phyloP scores from a whole-genome alignment of 495 filamentous ascomycete species.

The Penicillium crystallinum region DNA sequence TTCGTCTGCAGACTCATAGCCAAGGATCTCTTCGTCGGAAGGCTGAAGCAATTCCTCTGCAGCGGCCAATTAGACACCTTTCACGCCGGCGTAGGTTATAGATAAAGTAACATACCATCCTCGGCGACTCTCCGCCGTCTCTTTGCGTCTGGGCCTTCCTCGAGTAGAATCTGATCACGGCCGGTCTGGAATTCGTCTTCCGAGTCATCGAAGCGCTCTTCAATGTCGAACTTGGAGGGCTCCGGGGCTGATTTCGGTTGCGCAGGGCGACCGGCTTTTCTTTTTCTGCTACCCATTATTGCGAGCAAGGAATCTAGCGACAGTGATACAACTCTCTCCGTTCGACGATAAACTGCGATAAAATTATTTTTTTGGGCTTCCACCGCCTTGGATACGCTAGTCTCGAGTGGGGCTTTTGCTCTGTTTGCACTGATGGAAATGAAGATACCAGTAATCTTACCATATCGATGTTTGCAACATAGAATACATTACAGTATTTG shows the following conservation, averaged over 20 bases:
- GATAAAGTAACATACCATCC: conserved; percentile 44
- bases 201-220: conserved; percentile 81
- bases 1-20: conserved; percentile 49
- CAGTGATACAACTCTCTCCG: background rate
- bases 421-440: conserved; percentile 20
- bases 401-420: conserved; percentile 14
- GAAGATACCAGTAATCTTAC: conserved; percentile 12
- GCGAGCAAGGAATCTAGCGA: conserved; percentile 12
- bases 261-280: conserved; percentile 59
- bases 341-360: conserved; percentile 19
- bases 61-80: conserved; percentile 13
- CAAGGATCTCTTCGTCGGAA: conserved; percentile 87
- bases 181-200: conserved; percentile 87
- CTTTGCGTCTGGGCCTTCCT: conserved; percentile 74
- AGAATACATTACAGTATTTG: background rate
- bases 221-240: conserved; percentile 48
- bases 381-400: conserved; percentile 27
- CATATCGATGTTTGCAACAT: background rate
- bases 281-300: conserved; percentile 72
- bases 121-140: conserved; percentile 60
- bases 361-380: conserved; percentile 37
- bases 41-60: conserved; percentile 57
- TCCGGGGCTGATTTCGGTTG: conserved; percentile 43
- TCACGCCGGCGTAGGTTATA: background rate
- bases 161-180: conserved; percentile 78